These are phyloP conservation scores for Phytophthora pseudosyringae DNA, from an alignment of 352 stramenopile species.

Conservation along the genomic window DNA sequence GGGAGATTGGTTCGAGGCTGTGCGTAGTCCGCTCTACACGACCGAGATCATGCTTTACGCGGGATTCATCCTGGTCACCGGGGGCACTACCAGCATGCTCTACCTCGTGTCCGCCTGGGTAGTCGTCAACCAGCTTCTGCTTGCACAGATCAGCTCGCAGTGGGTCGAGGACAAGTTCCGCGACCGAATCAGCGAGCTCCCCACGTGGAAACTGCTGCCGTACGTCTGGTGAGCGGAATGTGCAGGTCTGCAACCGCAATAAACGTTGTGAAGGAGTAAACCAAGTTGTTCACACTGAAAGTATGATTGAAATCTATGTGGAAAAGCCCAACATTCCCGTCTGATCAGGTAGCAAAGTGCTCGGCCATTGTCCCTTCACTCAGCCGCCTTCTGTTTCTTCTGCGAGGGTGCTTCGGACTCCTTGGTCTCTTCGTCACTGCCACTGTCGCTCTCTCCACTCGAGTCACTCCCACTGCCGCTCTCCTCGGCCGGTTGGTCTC, in stretches of 20 bases:
- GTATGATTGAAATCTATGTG: slow-evolving; percentile 3
- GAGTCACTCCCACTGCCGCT: slow-evolving; percentile 44
- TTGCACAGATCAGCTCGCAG: slow-evolving; percentile 55
- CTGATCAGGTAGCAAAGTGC: neutral
- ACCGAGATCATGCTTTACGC: slow-evolving; percentile 73
- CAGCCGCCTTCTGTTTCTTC: slow-evolving; percentile 34
- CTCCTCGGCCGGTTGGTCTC: slow-evolving; percentile 16
- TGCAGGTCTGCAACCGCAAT: neutral
- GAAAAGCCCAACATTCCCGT: neutral
- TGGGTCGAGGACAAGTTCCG: slow-evolving; percentile 74
- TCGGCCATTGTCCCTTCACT: slow-evolving; percentile 6
- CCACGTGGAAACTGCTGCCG: slow-evolving; percentile 49
- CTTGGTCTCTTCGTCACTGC: slow-evolving; percentile 45
- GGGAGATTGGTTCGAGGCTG: slow-evolving; percentile 71
- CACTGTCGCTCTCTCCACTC: slow-evolving; percentile 33
- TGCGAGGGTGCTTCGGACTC: slow-evolving; percentile 26
- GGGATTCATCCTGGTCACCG: slow-evolving; percentile 51
- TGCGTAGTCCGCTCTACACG: slow-evolving; percentile 71
- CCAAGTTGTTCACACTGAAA: neutral
- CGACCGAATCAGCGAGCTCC: slow-evolving; percentile 32
- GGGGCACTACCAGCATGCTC: slow-evolving; percentile 44
- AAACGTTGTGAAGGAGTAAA: neutral
- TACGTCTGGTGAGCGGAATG: slow-evolving; percentile 36
- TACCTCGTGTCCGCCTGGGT: slow-evolving; percentile 66
- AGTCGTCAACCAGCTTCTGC: slow-evolving; percentile 65